phyloP scores from a whole-genome alignment of 2,329 filamentous ascomycete species.

The Colletotrichum sp. region DNA sequence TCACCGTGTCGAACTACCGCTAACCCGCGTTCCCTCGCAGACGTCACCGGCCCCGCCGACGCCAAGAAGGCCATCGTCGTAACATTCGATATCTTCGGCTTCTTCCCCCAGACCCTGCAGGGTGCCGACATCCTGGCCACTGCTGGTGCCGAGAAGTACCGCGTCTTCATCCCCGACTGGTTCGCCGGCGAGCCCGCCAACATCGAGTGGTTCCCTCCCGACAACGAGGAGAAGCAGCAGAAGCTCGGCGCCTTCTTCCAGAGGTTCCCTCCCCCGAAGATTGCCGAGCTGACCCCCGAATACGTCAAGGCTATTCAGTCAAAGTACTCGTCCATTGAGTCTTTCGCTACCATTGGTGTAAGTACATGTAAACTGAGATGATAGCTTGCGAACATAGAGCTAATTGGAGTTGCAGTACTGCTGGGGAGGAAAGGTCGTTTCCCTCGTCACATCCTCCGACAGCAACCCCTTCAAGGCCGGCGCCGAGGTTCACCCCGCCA shows the following conservation, averaged over 20 bases:
- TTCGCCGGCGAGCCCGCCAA: constrained; percentile 76
- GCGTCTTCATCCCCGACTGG: constrained; percentile 91
- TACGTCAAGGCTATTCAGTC: constrained; percentile 58
- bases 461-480: constrained; percentile 61
- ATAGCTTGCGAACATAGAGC: not conserved
- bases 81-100: constrained; percentile 73
- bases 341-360: constrained; percentile 67
- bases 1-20: fast-evolving
- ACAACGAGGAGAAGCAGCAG: constrained; percentile 68
- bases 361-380: not conserved
- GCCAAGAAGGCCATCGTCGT: constrained; percentile 64
- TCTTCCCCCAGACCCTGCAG: constrained; percentile 73
- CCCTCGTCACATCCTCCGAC: constrained; percentile 52
- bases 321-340: constrained; percentile 59
- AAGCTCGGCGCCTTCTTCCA: constrained; percentile 63
- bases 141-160: constrained; percentile 69
- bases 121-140: constrained; percentile 71
- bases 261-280: constrained; percentile 51
- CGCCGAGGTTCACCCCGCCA: constrained; percentile 63
- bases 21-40: constrained; percentile 31
- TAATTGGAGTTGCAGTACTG: constrained; percentile 52
- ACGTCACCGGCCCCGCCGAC: constrained; percentile 52
- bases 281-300: constrained; percentile 56
- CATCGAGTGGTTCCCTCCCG: constrained; percentile 66
- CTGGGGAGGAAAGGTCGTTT: constrained; percentile 74